Percentiles rank a stretch among this genome's conserved stretches.
Conservation (phyloP, 176 grass and related monocot species). For the Themeda triandra region DNA sequence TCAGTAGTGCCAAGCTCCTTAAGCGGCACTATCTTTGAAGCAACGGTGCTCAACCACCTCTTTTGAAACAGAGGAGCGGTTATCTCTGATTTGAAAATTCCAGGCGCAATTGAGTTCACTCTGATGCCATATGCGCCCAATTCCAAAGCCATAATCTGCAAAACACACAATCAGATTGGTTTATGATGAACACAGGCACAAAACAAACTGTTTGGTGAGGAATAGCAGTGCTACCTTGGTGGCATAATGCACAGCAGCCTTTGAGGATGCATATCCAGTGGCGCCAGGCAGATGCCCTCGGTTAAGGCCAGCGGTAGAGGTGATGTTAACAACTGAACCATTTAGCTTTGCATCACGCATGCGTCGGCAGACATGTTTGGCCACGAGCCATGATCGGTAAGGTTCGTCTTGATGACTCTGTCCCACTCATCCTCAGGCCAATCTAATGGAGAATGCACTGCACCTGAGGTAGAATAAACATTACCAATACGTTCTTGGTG, state of each 20-base stretch:
- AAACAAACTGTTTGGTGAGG: neutral
- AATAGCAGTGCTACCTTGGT: conserved; percentile 55
- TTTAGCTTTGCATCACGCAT: conserved; percentile 66
- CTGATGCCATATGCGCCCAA: conserved; percentile 67
- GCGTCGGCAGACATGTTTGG: conserved; percentile 72
- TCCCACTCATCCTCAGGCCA: conserved; percentile 77
- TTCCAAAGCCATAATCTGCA: conserved; percentile 87
- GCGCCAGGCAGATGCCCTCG: conserved; percentile 59
- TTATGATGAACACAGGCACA: neutral
- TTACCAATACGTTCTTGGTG: neutral
- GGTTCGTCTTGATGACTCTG: conserved; percentile 76
- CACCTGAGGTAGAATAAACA: conserved; percentile 36
- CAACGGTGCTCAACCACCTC: conserved; percentile 60
- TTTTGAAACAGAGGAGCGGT: conserved; percentile 59
- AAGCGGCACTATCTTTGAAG: conserved; percentile 62
- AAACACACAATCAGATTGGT: neutral
- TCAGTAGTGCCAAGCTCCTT: conserved; percentile 53
- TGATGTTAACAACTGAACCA: conserved; percentile 80
- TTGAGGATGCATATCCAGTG: conserved; percentile 62
- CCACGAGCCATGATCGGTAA: conserved; percentile 71
- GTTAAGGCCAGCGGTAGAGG: conserved; percentile 60
- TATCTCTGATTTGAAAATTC: conserved; percentile 84
- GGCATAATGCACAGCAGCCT: conserved; percentile 58
- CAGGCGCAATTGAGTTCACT: conserved; percentile 79
- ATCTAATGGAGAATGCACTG: conserved; percentile 66